Evolutionary conservation across 371 early-diverging fungal genomes (phyloP).

Genomic region (Mucor circinelloides): DNA sequence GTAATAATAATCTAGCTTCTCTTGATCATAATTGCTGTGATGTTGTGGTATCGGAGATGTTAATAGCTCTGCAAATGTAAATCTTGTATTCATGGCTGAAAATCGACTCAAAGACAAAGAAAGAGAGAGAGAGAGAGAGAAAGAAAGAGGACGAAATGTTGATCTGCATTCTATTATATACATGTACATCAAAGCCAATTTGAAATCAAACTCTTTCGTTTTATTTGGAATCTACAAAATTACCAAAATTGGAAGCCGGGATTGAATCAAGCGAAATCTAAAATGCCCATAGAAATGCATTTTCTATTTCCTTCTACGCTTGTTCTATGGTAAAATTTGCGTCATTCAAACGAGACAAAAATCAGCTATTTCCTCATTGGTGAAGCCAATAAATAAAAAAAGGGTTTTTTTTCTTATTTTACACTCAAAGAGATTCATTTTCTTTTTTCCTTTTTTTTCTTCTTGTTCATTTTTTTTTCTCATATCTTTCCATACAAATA

Average conservation of each 20-base stretch:
- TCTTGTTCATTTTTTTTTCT: not conserved
- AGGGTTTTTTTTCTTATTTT: constrained; percentile 1
- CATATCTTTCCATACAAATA: not conserved
- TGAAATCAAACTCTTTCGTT: not conserved
- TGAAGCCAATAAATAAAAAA: not conserved
- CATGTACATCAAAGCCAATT: not conserved
- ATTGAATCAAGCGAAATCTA: not conserved
- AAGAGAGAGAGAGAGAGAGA: not conserved
- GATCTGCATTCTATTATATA: not conserved
- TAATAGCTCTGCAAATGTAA: constrained; percentile 11
- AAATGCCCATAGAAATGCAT: not conserved
- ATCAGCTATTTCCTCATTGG: constrained; percentile 4
- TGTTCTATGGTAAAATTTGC: not conserved
- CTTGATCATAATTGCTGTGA: not conserved
- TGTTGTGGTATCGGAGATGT: not conserved
- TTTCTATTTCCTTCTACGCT: not conserved
- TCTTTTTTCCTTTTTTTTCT: not conserved
- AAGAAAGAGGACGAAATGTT: not conserved
- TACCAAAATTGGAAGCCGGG: not conserved
- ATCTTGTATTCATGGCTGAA: not conserved
- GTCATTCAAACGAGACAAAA: not conserved
- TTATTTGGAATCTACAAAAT: not conserved
- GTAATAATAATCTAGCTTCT: not conserved
- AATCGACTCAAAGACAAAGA: not conserved
- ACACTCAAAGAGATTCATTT: not conserved